phyloP scores from a whole-genome alignment of 75 land plant genomes.

The Isoetes taiwanensis region DNA sequence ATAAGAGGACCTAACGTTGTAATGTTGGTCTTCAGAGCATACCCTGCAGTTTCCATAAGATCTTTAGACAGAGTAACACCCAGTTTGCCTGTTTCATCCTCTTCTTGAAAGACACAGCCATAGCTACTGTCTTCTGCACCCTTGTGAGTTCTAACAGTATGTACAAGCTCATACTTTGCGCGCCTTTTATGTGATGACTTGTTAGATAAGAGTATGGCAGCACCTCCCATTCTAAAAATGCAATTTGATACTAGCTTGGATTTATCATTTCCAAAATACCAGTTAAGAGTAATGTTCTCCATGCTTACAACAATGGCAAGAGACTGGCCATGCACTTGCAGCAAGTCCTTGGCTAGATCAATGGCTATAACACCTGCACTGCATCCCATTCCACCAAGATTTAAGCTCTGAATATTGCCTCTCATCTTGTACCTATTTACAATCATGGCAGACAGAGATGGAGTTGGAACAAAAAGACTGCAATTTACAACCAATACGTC shows the following conservation, averaged over 20 bases:
- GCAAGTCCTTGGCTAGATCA: conserved; percentile 29
- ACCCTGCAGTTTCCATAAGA: conserved; percentile 43
- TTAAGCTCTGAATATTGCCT: conserved; percentile 35
- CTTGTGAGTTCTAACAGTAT: too few relatives aligned
- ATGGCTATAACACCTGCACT: conserved; percentile 41
- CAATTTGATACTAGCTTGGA: conserved; percentile 43
- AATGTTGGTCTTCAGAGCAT: conserved; percentile 46
- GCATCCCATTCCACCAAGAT: conserved; percentile 63
- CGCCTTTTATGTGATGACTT: not conserved
- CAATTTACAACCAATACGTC: conserved; percentile 49
- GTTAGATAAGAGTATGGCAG: conserved; percentile 29
- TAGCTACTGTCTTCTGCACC: too few relatives aligned
- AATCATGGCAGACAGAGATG: conserved; percentile 39
- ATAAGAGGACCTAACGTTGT: conserved; percentile 33
- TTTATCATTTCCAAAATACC: conserved; percentile 49
- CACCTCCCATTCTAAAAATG: conserved; percentile 30
- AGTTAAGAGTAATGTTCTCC: conserved; percentile 35
- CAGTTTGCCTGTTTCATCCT: conserved; percentile 30
- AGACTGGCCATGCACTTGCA: conserved; percentile 16
- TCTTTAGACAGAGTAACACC: conserved; percentile 44
- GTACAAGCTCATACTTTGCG: conserved; percentile 32
- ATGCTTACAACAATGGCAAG: conserved; percentile 38
- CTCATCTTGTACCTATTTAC: conserved; percentile 38
- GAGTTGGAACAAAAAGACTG: conserved; percentile 27
- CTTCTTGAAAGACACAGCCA: too few relatives aligned